Evolutionary conservation across 345 rosid genomes (phyloP).

Genomic region (Populus nigra): DNA sequence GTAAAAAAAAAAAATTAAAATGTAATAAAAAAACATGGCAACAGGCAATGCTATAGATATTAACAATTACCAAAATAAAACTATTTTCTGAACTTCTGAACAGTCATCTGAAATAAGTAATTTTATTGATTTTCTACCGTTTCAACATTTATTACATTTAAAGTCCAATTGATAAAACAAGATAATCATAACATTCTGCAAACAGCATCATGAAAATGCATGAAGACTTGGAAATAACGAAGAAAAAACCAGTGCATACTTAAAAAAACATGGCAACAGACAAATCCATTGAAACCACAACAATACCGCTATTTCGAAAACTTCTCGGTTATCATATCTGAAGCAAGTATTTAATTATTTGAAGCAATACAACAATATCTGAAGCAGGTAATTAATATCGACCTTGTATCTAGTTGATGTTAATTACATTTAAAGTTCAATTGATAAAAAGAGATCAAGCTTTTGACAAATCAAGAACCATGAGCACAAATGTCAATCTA

Average conservation of each 20-base stretch:
- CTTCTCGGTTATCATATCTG: neutral
- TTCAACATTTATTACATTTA: neutral
- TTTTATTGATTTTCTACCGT: too few relatives aligned
- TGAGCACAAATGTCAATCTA: neutral
- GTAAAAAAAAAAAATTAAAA: too few relatives aligned
- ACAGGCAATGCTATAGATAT: too few relatives aligned
- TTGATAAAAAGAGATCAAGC: neutral
- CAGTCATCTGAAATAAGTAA: too few relatives aligned
- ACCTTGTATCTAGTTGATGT: neutral
- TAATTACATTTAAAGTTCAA: neutral
- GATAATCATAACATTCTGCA: neutral
- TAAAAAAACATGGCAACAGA: neutral
- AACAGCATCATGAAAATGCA: neutral
- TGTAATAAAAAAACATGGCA: too few relatives aligned
- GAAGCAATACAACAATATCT: neutral
- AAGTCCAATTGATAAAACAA: neutral
- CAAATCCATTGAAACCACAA: neutral
- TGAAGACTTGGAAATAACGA: neutral
- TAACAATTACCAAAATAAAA: too few relatives aligned
- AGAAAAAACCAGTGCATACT: neutral
- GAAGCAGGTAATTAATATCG: neutral
- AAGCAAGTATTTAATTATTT: neutral
- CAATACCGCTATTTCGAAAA: neutral
- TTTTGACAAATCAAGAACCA: neutral
- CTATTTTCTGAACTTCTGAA: too few relatives aligned